phyloP scores from a whole-genome alignment of 2,329 filamentous ascomycete genomes.

The Amesomyces nigricolor region DNA sequence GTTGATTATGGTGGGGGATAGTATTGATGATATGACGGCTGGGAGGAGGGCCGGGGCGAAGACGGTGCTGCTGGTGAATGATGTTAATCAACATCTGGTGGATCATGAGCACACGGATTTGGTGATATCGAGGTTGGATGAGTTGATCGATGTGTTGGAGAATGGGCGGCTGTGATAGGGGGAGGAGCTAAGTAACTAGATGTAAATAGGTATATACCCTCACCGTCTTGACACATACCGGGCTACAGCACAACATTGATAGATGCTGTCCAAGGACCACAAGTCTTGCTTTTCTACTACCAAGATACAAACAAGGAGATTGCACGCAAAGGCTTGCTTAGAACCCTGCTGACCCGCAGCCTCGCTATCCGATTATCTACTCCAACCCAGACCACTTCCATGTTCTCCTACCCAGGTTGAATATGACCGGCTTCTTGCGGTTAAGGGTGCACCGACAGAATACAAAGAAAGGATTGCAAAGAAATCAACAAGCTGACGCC shows the following conservation, averaged over 20 bases:
- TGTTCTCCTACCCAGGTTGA: background rate
- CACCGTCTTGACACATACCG: slow-evolving; percentile 7
- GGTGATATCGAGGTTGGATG: slow-evolving; percentile 65
- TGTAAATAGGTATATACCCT: background rate
- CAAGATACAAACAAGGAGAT: background rate
- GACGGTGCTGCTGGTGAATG: slow-evolving; percentile 81
- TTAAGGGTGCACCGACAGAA: background rate
- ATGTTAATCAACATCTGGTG: slow-evolving; percentile 66
- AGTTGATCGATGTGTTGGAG: slow-evolving; percentile 70
- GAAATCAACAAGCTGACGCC: slow-evolving; percentile 6
- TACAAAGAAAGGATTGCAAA: background rate
- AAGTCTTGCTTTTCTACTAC: background rate
- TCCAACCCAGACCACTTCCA: background rate
- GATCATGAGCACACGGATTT: slow-evolving; percentile 73
- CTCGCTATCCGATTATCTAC: background rate
- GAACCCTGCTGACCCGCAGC: slow-evolving; percentile 12
- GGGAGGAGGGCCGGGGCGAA: slow-evolving; percentile 77
- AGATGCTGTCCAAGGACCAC: slow-evolving; percentile 5
- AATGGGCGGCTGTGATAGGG: slow-evolving; percentile 51
- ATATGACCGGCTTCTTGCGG: background rate
- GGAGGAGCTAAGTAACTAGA: background rate
- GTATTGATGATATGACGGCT: slow-evolving; percentile 88
- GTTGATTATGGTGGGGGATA: slow-evolving; percentile 67
- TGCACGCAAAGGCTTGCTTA: background rate
- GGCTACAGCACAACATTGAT: slow-evolving; percentile 9